Conservation (phyloP, 805 yeast genomes). For the Sugiyamaella valdiviana region DNA sequence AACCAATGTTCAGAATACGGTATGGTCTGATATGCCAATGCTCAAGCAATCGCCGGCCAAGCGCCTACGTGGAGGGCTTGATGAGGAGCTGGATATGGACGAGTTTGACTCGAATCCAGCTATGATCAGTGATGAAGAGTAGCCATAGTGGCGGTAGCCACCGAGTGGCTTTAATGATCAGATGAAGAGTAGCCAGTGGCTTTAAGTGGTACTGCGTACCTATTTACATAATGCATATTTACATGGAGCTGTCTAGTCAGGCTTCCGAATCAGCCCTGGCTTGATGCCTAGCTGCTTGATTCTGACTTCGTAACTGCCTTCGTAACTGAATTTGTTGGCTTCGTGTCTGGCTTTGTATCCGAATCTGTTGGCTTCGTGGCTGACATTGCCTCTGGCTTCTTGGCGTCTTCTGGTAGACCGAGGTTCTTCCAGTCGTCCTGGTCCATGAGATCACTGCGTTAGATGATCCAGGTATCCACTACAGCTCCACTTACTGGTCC, state of each 20-base stretch:
- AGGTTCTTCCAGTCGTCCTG: constrained; percentile 53
- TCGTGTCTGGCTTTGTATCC: neutral
- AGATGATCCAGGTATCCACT: neutral
- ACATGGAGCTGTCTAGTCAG: too few relatives aligned
- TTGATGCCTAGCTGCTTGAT: too few relatives aligned
- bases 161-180: too few relatives aligned
- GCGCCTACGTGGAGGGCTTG: neutral
- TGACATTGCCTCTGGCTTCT: neutral
- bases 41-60: neutral
- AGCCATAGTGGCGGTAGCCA: neutral
- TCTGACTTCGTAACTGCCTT: too few relatives aligned
- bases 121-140: neutral
- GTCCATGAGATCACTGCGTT: constrained; percentile 45
- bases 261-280: too few relatives aligned
- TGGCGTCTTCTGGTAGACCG: constrained; percentile 52
- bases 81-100: neutral
- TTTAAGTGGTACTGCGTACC: too few relatives aligned
- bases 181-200: too few relatives aligned
- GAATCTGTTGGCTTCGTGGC: neutral
- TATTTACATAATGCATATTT: too few relatives aligned
- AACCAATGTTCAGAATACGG: neutral
- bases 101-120: neutral
- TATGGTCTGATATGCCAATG: neutral
- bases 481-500: constrained; percentile 47
- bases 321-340: too few relatives aligned